Base-by-base conservation (phyloP, 306 rosid genomes). In the Cercis canadensis region DNA sequence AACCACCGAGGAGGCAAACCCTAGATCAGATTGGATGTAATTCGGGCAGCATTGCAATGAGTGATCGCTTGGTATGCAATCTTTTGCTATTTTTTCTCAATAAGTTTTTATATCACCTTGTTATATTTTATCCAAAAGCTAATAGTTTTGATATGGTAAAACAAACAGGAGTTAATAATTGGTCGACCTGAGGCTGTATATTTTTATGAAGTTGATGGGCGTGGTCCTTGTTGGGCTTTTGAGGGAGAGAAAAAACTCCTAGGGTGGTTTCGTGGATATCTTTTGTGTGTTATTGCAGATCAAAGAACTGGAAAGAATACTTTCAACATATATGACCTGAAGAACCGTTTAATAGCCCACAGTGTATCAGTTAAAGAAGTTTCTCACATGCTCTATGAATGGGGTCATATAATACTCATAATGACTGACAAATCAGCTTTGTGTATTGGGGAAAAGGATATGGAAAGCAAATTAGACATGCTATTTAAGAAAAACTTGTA, bases 211-310 rank as follows among this genome's bases (percentile, higher is more conserved):
- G 89, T 94, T 80, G 99, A 94, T 80, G 99, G 99, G 7, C 98
- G 96, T 61, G 99, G 99, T 76, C 99, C 99, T 31, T 94, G 99
- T 78, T 94, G 97, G 99, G 99, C 99, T 45, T 94, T 94, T 73
- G 99, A 94, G 82, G 99, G 99, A 67, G 95, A 94, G 80, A 94
- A 94, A 82, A 94, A 87, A 77, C 81, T 91, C 75, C 61, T 94
- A 33, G 96, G 99, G 70, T 94, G 97, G 97, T 94, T 94, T 69
- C 97, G 99, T 31, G 99, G 99, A 54, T 94, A 91, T 78, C 99
- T 94, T 56, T 67, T 94, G 59, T 94, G 96, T 77, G 94, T 91
- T n/a, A 86, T 94, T 83, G 96, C 84, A 33, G 99, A 91, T 83
- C 97, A 87, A 82, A 87, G 99, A 73, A 91, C 76, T 63, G 86